phyloP scores from a whole-genome alignment of 2,329 filamentous ascomycete species.

The Fonsecaea pugnacius region DNA sequence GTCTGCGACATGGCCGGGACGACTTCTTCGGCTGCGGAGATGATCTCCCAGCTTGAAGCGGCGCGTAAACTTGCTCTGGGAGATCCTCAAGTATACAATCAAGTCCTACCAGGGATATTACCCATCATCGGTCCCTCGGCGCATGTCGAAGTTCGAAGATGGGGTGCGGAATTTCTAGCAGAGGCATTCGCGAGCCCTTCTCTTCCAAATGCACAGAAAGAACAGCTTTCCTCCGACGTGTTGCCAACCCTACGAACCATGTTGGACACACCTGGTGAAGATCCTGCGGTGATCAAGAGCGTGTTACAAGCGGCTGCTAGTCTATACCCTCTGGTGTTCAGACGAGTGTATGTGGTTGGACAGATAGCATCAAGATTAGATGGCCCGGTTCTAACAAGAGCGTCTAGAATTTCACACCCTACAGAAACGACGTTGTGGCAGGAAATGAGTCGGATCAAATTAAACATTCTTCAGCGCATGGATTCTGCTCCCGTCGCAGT shows the following conservation, averaged over 20 bases:
- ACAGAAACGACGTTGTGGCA: slow-evolving; percentile 84
- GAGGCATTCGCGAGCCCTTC: slow-evolving; percentile 95
- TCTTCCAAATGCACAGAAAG: slow-evolving; percentile 76
- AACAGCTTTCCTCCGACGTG: slow-evolving; percentile 74
- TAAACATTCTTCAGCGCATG: slow-evolving; percentile 85
- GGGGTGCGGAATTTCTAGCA: slow-evolving; percentile 93
- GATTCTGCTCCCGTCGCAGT: slow-evolving; percentile 76
- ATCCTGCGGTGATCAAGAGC: slow-evolving; percentile 79
- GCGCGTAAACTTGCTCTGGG: slow-evolving; percentile 87
- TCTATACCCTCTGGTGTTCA: slow-evolving; percentile 88
- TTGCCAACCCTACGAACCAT: slow-evolving; percentile 75
- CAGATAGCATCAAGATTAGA: slow-evolving; percentile 1
- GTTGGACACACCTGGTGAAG: slow-evolving; percentile 73
- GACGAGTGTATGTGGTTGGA: slow-evolving; percentile 79
- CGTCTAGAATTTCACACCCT: slow-evolving; percentile 77
- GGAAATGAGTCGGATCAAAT: slow-evolving; percentile 84
- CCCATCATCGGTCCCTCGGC: slow-evolving; percentile 80
- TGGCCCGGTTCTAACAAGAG: slow-evolving; percentile 22
- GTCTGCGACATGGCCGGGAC: slow-evolving; percentile 32
- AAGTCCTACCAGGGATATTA: slow-evolving; percentile 90
- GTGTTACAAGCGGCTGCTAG: slow-evolving; percentile 87
- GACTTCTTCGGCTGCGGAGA: slow-evolving; percentile 31
- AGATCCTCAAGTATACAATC: slow-evolving; percentile 85
- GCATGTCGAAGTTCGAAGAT: slow-evolving; percentile 82
- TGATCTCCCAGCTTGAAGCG: slow-evolving; percentile 81